phyloP scores from a whole-genome alignment of 768 basidiomycete genomes.

The Agaricus subrufescens region DNA sequence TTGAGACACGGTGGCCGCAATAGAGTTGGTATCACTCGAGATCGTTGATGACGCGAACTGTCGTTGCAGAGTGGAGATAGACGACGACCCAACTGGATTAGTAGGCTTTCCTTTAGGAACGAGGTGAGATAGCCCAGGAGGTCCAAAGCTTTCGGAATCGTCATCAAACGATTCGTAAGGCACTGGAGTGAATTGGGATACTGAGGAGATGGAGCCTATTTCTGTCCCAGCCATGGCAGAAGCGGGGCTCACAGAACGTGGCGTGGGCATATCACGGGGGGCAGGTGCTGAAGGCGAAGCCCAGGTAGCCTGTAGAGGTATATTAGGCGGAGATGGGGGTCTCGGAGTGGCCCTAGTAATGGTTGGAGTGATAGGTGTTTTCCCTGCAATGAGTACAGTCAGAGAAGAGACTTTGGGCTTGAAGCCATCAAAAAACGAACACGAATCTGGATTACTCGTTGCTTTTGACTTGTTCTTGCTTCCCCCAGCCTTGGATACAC shows the following conservation, averaged over 20 bases:
- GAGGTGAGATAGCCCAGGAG: neutral
- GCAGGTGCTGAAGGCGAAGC: neutral
- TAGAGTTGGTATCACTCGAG: neutral
- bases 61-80: neutral
- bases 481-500: neutral
- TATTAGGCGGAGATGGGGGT: neutral
- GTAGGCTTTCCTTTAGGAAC: neutral
- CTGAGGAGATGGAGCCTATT: neutral
- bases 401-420: neutral
- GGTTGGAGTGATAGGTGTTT: constrained; percentile 1
- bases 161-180: neutral
- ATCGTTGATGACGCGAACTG: neutral
- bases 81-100: constrained; percentile 5
- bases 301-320: neutral
- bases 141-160: neutral
- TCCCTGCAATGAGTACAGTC: neutral
- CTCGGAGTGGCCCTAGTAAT: neutral
- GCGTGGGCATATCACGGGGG: neutral
- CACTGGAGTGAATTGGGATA: neutral
- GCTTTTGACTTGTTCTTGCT: neutral
- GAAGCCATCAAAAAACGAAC: neutral
- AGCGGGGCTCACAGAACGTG: neutral
- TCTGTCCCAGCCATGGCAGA: neutral
- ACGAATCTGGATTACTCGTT: constrained; percentile 1
- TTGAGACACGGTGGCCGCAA: neutral